Conservation (phyloP, 2,329 filamentous ascomycete species). For the Penicillium sp. region DNA sequence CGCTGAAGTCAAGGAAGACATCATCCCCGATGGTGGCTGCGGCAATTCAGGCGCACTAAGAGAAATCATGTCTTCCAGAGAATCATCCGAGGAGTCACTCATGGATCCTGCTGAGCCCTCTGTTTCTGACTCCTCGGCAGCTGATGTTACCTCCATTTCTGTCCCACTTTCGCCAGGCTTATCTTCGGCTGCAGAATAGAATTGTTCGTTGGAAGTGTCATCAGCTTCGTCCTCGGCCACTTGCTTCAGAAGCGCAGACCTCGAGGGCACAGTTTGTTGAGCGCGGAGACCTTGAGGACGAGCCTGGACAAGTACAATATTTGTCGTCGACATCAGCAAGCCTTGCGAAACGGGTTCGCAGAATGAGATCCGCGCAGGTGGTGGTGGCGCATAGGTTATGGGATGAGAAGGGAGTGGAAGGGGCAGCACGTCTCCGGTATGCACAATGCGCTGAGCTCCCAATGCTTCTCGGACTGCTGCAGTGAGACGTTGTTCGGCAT, state of each 20-base stretch:
- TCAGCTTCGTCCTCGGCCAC: constrained; percentile 64
- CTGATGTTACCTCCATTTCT: constrained; percentile 55
- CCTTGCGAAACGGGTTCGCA: constrained; percentile 95
- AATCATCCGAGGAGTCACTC: constrained; percentile 86
- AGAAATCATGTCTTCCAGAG: constrained; percentile 90
- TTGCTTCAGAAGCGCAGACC: constrained; percentile 59
- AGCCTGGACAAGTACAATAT: constrained; percentile 71
- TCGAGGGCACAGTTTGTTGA: constrained; percentile 48
- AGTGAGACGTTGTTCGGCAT: constrained; percentile 60
- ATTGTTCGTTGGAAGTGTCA: constrained; percentile 84
- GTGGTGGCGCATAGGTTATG: constrained; percentile 79
- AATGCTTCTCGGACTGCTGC: constrained; percentile 73
- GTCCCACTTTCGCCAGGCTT: constrained; percentile 48
- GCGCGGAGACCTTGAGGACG: constrained; percentile 42
- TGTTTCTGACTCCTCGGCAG: constrained; percentile 63
- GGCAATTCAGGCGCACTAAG: constrained; percentile 76
- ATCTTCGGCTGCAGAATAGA: constrained; percentile 89
- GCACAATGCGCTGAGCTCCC: constrained; percentile 70
- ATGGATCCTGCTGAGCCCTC: constrained; percentile 51
- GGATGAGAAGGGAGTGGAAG: constrained; percentile 76
- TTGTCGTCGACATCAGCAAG: constrained; percentile 71
- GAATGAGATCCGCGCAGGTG: constrained; percentile 83
- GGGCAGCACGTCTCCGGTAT: constrained; percentile 78
- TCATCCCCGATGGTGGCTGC: constrained; percentile 72
- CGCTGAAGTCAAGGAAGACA: constrained; percentile 76